Base-by-base conservation (phyloP, 768 basidiomycete genomes). In the Rhizopogon salebrosus region DNA sequence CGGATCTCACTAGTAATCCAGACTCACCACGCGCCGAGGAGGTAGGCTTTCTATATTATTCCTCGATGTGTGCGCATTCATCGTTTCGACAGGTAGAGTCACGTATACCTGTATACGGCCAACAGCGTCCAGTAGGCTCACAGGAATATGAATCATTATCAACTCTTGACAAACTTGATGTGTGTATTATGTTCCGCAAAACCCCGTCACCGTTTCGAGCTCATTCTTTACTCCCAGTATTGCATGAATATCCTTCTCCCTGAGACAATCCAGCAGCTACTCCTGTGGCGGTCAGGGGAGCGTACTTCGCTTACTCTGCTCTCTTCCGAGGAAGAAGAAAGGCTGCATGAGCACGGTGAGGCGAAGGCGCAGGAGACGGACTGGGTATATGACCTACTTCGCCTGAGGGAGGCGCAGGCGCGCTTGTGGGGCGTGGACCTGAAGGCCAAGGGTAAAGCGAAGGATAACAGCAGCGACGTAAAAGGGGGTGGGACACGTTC, bases 171-270 rank as follows among this genome's bases (percentile, higher is more conserved):
- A 83, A 82, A 60, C 64, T 80, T 14, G 80, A 80, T 48, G 82
- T 79, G 55, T 60, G 78, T 51, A 7, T 24, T 24, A 39, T 45
- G 34, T 7, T 41, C 37, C 40, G 20, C 37, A 27, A 23, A 18
- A 18, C 5, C 27, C 41, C 22, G 29, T 55, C 51, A 39, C 61
- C 37, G 4, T 18, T 46, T 41, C 48, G 35, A 36, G 31, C 20
- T 18, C 4, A n/a, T 39, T 2, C 9, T 22, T 34, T 9, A 5
- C 36, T 27, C 13, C 27, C 56, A 89, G 86, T 91, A 89, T 57
- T 88, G 86, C 62, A 67, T 80, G 35, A 82, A 85, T 54, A 76
- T 92, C 27, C 78, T 92, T 10, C 73, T 89, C 4, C 85, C 83
- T 2, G 89, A 89, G 64, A 76, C 84, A 3, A 73, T 87, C 37